Conservation (phyloP, 805 yeast species). For the Saturnispora besseyi region DNA sequence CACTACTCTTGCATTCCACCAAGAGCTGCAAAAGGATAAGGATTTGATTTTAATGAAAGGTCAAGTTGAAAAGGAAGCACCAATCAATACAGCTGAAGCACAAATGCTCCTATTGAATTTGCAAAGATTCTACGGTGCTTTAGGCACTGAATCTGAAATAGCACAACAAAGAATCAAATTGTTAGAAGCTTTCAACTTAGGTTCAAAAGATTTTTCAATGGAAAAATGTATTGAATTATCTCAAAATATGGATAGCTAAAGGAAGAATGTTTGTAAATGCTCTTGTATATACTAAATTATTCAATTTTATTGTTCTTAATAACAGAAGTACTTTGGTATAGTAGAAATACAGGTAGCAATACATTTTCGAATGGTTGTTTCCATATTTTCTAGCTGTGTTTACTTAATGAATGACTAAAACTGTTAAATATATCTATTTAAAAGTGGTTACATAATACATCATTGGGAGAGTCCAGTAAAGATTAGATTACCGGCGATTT, state of each 20-base stretch:
- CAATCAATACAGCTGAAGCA: slow-evolving; percentile 63
- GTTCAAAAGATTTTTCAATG: slow-evolving; percentile 55
- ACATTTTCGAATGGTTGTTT: no score
- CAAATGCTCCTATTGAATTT: slow-evolving; percentile 66
- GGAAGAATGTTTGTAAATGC: not conserved
- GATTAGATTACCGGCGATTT: no score
- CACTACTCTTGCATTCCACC: slow-evolving; percentile 81
- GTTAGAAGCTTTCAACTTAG: slow-evolving; percentile 60
- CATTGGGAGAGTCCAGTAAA: no score
- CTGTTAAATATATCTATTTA: no score
- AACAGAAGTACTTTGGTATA: no score
- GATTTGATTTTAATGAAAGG: slow-evolving; percentile 80
- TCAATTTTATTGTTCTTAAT: not conserved
- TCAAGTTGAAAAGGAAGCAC: slow-evolving; percentile 59
- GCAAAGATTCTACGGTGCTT: slow-evolving; percentile 78
- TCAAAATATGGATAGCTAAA: slow-evolving; percentile 51
- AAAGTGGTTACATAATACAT: no score
- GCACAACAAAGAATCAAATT: slow-evolving; percentile 44
- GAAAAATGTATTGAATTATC: slow-evolving; percentile 64
- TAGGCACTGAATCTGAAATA: slow-evolving; percentile 35
- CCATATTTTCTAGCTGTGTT: no score
- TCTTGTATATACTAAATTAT: not conserved
- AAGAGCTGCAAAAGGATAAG: slow-evolving; percentile 55
- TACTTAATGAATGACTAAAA: no score
- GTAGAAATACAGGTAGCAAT: no score